Evolutionary conservation across 169 alveolate species (phyloP).

Genomic region (Theileria parva): DNA sequence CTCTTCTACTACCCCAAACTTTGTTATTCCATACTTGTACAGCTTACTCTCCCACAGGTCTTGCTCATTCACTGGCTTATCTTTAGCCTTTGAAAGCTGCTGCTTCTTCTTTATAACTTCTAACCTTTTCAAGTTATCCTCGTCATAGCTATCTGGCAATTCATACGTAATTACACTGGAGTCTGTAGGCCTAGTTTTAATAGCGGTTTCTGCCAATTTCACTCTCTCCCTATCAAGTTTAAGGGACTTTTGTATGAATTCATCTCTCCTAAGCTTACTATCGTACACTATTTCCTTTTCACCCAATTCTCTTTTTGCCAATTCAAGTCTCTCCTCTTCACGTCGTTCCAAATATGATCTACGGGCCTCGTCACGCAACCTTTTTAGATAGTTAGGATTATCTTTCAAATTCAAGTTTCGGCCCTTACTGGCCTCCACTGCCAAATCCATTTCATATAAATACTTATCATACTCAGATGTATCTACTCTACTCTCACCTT

Average conservation of each 20-base stretch:
- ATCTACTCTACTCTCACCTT: slow-evolving; percentile 5
- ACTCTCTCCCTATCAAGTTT: slow-evolving; percentile 85
- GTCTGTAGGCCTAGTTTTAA: slow-evolving; percentile 81
- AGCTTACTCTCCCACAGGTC: slow-evolving; percentile 55
- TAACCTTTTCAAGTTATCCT: slow-evolving; percentile 68
- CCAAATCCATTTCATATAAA: slow-evolving; percentile 50
- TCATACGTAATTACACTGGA: slow-evolving; percentile 69
- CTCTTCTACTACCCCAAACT: not conserved
- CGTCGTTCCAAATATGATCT: slow-evolving; percentile 91
- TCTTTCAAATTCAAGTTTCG: slow-evolving; percentile 70
- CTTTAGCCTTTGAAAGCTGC: slow-evolving; percentile 18
- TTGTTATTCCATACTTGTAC: slow-evolving; percentile 44
- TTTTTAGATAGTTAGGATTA: slow-evolving; percentile 69
- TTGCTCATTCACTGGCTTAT: slow-evolving; percentile 34
- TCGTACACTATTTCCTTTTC: slow-evolving; percentile 84
- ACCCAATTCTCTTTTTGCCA: slow-evolving; percentile 89
- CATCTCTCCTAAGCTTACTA: slow-evolving; percentile 46
- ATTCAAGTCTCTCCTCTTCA: slow-evolving; percentile 88
- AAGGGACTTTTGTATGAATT: slow-evolving; percentile 66
- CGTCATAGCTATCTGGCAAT: slow-evolving; percentile 88
- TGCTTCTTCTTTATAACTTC: slow-evolving; percentile 44
- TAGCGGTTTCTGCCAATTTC: slow-evolving; percentile 84
- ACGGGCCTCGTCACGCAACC: slow-evolving; percentile 82
- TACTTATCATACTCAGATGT: not conserved
- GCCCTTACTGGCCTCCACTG: slow-evolving; percentile 72